These are phyloP conservation scores for Climacium dendroides DNA, from an alignment of 225 moss, liverwort and hornwort genomes.

Conservation along the genomic window DNA sequence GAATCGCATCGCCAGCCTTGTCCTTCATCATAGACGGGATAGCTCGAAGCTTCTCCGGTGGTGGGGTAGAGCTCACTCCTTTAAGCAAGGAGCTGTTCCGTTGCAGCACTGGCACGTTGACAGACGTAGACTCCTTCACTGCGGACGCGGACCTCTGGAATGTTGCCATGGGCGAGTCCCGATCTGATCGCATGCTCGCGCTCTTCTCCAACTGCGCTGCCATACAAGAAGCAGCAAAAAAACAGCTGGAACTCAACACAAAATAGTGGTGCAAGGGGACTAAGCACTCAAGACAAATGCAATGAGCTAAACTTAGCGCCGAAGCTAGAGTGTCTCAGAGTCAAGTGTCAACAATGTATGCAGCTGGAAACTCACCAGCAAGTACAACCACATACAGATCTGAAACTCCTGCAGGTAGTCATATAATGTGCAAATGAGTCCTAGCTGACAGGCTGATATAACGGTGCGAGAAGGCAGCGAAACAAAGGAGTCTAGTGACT, in stretches of 20 bases:
- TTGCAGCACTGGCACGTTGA: constrained; percentile 37
- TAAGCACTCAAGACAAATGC: background rate
- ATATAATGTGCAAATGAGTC: background rate
- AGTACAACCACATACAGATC: background rate
- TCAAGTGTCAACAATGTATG: background rate
- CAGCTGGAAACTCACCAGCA: background rate
- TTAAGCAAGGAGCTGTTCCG: constrained; percentile 23
- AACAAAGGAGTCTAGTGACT: background rate
- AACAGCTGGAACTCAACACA: background rate
- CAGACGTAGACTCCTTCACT: constrained; percentile 31
- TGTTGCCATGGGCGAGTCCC: constrained; percentile 39
- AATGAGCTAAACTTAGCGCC: background rate
- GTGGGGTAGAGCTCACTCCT: constrained; percentile 8
- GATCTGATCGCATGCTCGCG: constrained; percentile 28
- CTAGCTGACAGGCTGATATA: constrained; percentile 17
- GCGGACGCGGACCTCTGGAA: constrained; percentile 35
- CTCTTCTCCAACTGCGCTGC: constrained; percentile 35
- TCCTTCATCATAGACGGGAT: background rate
- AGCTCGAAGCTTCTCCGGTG: constrained; percentile 23
- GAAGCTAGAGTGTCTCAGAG: background rate
- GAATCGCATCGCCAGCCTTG: constrained; percentile 20
- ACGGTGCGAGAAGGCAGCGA: background rate
- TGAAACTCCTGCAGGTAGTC: constrained; percentile 2
- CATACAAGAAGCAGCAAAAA: constrained; percentile 17
- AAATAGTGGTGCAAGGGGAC: background rate